These are phyloP conservation scores for Talaromyces piceae DNA, from an alignment of 2,329 filamentous ascomycete genomes.

Conservation along the genomic window DNA sequence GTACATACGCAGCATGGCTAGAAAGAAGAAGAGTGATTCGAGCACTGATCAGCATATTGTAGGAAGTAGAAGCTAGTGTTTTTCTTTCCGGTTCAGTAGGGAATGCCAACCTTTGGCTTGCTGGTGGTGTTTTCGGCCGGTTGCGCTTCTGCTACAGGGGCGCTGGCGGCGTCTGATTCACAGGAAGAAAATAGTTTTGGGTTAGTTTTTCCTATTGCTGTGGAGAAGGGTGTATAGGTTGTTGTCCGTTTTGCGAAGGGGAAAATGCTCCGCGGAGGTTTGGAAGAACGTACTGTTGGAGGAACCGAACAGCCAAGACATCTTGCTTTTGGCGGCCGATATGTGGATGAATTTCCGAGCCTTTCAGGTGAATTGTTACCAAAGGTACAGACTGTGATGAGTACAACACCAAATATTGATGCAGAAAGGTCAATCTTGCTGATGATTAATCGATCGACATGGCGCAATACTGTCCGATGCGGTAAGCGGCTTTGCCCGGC, in stretches of 20 bases:
- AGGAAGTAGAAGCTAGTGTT: not conserved
- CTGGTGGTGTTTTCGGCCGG: conserved; percentile 18
- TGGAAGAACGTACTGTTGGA: conserved; percentile 22
- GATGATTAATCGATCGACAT: not conserved
- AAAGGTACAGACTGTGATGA: too few species aligned
- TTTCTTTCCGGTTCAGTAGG: not conserved
- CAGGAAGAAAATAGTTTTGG: not conserved
- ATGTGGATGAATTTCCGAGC: too few species aligned
- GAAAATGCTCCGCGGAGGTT: conserved; percentile 16
- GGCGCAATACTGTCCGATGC: not conserved
- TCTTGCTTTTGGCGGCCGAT: too few species aligned
- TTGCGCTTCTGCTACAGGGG: conserved; percentile 12
- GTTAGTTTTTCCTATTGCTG: too few species aligned
- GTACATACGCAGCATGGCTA: conserved; percentile 96
- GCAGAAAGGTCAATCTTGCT: too few species aligned
- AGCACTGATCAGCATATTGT: not conserved
- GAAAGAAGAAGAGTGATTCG: not conserved
- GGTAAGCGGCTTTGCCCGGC: too few species aligned
- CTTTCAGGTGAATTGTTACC: too few species aligned
- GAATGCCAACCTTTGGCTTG: conserved; percentile 29
- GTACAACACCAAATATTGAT: too few species aligned
- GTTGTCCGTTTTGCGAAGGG: too few species aligned
- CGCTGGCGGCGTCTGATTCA: not conserved
- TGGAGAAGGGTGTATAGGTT: too few species aligned
- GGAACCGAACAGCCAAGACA: conserved; percentile 27